Base-by-base conservation (phyloP, 441 rosid genomes). In the Brassica hybrid region DNA sequence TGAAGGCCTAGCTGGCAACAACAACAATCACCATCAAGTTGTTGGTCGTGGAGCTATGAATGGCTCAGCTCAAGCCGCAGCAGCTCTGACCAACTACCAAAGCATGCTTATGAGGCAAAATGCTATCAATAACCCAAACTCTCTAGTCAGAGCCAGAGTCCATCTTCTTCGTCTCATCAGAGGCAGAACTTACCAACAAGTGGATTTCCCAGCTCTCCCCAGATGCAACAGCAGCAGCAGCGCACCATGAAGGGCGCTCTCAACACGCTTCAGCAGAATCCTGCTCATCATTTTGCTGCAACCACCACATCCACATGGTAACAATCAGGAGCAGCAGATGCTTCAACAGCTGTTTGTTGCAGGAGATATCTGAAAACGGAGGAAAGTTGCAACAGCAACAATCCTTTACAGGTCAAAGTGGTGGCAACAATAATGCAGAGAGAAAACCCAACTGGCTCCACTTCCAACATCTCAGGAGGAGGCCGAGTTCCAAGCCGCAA, bases 41-140 rank as follows among this genome's bases (percentile, higher is more conserved):
- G 88, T 64, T 69, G 83, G 86, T 70, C 87, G 94, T 17, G 97
- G 97, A 67, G 79, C 87, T 63, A 80, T 90, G 75, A 90, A 86
- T n/a, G n/a, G n/a, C n/a, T n/a, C n/a, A n/a, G n/a, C n/a, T n/a
- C n/a, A n/a, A n/a, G n/a, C n/a, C n/a, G n/a, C n/a, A n/a, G n/a
- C n/a, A n/a, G n/a, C n/a, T n/a, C n/a, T n/a, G n/a, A n/a, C n/a
- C n/a, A n/a, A n/a, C n/a, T n/a, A n/a, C n/a, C n/a, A n/a, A n/a
- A n/a, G n/a, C n/a, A n/a, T n/a, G n/a, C n/a, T n/a, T n/a, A n/a
- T n/a, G n/a, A n/a, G n/a, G n/a, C n/a, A n/a, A n/a, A n/a, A n/a
- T n/a, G n/a, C n/a, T n/a, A n/a, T n/a, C n/a, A n/a, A n/a, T n/a
- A n/a, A n/a, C n/a, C n/a, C n/a, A n/a, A n/a, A n/a, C n/a, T n/a